A percentile compares a stretch with the other conserved stretches of the same genome.
phyloP scores from a whole-genome alignment of 2,329 filamentous ascomycete species.

The Scytalidium lignicola region DNA sequence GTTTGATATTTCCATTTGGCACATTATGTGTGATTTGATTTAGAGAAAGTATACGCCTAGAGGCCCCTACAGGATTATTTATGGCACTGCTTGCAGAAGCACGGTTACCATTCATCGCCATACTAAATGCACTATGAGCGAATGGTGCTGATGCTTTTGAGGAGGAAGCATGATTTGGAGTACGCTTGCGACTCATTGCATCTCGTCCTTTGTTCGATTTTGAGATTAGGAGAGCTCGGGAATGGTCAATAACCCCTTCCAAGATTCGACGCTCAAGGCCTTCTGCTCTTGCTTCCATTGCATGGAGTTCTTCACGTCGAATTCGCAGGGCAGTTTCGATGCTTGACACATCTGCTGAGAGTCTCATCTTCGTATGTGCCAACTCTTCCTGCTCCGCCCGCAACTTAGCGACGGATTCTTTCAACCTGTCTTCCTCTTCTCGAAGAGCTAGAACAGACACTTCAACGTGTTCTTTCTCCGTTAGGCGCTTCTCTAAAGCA shows the following conservation, averaged over 20 bases:
- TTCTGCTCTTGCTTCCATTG: constrained; percentile 88
- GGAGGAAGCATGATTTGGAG: constrained; percentile 39
- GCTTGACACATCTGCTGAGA: constrained; percentile 82
- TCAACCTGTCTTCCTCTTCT: constrained; percentile 58
- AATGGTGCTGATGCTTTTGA: constrained; percentile 22
- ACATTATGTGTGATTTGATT: constrained; percentile 82
- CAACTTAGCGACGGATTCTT: constrained; percentile 45
- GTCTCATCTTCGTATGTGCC: constrained; percentile 68
- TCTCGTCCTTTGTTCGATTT: constrained; percentile 45
- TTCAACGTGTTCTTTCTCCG: constrained; percentile 60
- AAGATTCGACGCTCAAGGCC: constrained; percentile 86
- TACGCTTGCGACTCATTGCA: constrained; percentile 47
- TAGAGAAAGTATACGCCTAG: constrained; percentile 81
- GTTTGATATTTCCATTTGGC: constrained; percentile 56
- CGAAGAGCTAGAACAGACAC: constrained; percentile 42
- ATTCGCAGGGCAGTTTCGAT: constrained; percentile 86
- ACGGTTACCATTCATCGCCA: constrained; percentile 45
- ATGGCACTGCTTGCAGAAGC: constrained; percentile 16
- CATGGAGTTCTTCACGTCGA: constrained; percentile 81
- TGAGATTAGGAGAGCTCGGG: constrained; percentile 78
- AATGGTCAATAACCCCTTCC: constrained; percentile 94
- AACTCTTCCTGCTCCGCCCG: constrained; percentile 67
- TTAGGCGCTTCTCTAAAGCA: constrained; percentile 70
- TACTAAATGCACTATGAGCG: constrained; percentile 42
- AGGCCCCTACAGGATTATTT: constrained; percentile 46